Conservation (phyloP, 331 rosid genomes). For the Quercus lobata region DNA sequence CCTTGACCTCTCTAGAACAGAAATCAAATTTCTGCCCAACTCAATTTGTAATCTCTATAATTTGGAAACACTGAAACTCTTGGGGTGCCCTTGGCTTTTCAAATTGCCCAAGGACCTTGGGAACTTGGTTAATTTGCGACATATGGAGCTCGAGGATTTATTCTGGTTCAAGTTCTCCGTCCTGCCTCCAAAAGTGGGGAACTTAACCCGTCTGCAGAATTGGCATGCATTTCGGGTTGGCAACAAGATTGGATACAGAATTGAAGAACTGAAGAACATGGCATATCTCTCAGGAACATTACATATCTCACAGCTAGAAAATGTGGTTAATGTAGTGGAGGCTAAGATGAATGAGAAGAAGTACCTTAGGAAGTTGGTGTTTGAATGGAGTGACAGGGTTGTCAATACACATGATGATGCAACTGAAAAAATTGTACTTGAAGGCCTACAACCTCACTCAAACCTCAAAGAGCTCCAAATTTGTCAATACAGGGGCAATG, state of each 20-base stretch:
- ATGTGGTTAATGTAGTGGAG: background rate
- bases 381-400: constrained; percentile 15
- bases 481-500: background rate
- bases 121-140: constrained; percentile 1
- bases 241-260: background rate
- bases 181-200: constrained; percentile 2
- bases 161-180: constrained; percentile 2
- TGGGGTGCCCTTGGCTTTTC: constrained; percentile 4
- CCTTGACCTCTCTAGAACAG: constrained; percentile 20
- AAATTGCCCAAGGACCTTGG: background rate
- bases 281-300: background rate
- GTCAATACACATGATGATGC: constrained; percentile 1
- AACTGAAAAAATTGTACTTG: background rate
- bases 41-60: constrained; percentile 19
- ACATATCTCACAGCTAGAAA: constrained; percentile 14
- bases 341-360: constrained; percentile 17
- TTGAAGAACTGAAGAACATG: constrained; percentile 12
- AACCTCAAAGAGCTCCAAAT: constrained; percentile 1
- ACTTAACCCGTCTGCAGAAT: constrained; percentile 4
- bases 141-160: constrained; percentile 11
- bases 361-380: background rate
- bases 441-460: constrained; percentile 14
- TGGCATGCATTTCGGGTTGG: constrained; percentile 1
- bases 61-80: constrained; percentile 20
- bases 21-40: constrained; percentile 9